Conservation (phyloP, 306 rosid species). For the Styphnolobium japonicum region DNA sequence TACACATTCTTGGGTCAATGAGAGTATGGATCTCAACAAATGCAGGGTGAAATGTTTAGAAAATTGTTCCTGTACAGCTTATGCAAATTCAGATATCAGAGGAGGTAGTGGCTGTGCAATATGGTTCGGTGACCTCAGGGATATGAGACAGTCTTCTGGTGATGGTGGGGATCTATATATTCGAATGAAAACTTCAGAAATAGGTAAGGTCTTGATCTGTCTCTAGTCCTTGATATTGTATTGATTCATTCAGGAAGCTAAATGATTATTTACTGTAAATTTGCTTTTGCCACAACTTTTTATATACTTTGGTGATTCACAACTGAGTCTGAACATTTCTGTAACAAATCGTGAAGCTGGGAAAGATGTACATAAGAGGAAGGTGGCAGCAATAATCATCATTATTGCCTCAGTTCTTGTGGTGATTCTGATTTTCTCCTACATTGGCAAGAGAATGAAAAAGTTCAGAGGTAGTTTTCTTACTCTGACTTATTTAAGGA, state of each 20-base stretch:
- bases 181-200: slow-evolving; percentile 18
- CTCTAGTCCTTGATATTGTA: too few species aligned
- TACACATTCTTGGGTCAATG: slow-evolving; percentile 35
- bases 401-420: background rate
- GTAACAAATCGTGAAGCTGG: too few species aligned
- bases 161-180: slow-evolving; percentile 29
- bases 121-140: slow-evolving; percentile 34
- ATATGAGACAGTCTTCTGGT: background rate
- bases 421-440: background rate
- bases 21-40: slow-evolving; percentile 30
- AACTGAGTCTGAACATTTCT: too few species aligned
- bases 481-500: too few species aligned
- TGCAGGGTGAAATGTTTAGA: slow-evolving; percentile 36
- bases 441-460: background rate
- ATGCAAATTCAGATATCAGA: slow-evolving; percentile 21
- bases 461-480: background rate
- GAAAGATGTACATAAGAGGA: background rate
- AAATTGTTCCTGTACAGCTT: slow-evolving; percentile 49
- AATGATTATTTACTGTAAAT: too few species aligned
- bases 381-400: background rate
- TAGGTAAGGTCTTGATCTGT: background rate
- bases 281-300: too few species aligned
- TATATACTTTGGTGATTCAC: too few species aligned
- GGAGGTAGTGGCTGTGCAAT: slow-evolving; percentile 46
- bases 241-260: too few species aligned